Evolutionary conservation across 441 rosid species (phyloP), one percentile per base, ranked within the genome.

Genomic region (Corymbia calophylla): DNA sequence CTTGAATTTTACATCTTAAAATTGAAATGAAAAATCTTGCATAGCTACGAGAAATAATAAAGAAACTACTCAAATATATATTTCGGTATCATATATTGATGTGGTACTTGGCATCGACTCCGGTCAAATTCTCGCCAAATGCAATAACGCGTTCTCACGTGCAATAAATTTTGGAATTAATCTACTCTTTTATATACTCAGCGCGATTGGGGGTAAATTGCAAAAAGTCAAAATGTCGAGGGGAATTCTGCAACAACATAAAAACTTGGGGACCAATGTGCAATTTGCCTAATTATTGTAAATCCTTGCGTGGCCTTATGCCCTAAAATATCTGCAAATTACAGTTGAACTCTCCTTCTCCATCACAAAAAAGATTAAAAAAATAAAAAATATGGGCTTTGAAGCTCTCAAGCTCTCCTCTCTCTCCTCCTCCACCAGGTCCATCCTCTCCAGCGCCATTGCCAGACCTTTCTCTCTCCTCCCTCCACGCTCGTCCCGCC

Each of bases 341-440:
- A 21, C 80, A 4, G 25, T 17, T 17, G 15, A 39, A 73, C 49
- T 6, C 82, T 6, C 11, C 7, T 68, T 68, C 14, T 0, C 48
- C 82, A 2, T 73, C 82, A 11, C 82, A 3, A 11, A 11, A 32
- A 54, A 54, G 8, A 39, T 39, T 39, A 17, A 5, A 14, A 60
- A 35, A 21, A 32, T 4, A 19, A 35, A 32, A 23, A 23, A 87
- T 39, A 95, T 93, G 97, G 95, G 93, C 88, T 88, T 89, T 48
- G 91, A 89, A 87, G 49, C 93, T 51, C 80, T 93, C 64, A 92
- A 92, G 88, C 47, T 90, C 35, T 90, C 92, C 8, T 92, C 93
- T 13, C 14, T 92, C 49, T 90, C 91, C 87, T 23, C 90, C 35
- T 56, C 91, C 60, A 51, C 92, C 53, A 88, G 88, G 88, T 90